Evolutionary conservation across 139 green algal species (phyloP).

Genomic region (Klebsormidium nitens): DNA sequence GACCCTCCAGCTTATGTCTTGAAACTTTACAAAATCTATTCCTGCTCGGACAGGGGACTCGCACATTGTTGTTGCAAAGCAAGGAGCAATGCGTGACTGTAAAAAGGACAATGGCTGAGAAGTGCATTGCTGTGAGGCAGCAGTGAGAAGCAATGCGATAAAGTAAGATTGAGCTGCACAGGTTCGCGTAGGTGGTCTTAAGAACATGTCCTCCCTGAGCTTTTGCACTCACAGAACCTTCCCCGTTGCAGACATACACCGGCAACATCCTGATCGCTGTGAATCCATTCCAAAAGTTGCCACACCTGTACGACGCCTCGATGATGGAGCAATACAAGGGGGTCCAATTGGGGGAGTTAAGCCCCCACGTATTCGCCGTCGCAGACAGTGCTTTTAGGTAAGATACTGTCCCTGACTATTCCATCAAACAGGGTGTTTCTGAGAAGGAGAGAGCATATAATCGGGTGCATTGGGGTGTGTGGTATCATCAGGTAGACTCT

Average conservation of each 20-base stretch:
- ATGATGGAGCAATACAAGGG: slow-evolving; percentile 84
- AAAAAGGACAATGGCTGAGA: neutral
- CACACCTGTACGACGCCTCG: slow-evolving; percentile 63
- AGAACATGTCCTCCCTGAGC: neutral
- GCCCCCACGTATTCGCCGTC: slow-evolving; percentile 76
- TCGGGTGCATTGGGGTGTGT: too few species aligned
- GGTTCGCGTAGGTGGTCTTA: neutral
- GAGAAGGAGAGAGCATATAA: too few species aligned
- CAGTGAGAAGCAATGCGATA: neutral
- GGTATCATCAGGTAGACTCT: too few species aligned
- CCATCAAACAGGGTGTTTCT: too few species aligned
- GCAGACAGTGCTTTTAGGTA: slow-evolving; percentile 59
- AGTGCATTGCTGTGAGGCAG: neutral
- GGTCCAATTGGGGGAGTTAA: slow-evolving; percentile 77
- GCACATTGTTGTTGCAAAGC: neutral
- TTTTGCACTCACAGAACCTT: neutral
- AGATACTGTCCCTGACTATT: neutral
- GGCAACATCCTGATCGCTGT: slow-evolving; percentile 78
- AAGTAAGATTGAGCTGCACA: neutral
- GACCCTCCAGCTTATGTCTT: neutral
- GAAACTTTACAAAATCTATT: too few species aligned
- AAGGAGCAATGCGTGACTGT: neutral
- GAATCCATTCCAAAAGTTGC: slow-evolving; percentile 70
- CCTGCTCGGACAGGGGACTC: neutral
- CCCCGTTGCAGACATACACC: slow-evolving; percentile 60